Evolutionary conservation across 1,284 basidiomycete species (phyloP).

Genomic region (Polyporus tsugae): DNA sequence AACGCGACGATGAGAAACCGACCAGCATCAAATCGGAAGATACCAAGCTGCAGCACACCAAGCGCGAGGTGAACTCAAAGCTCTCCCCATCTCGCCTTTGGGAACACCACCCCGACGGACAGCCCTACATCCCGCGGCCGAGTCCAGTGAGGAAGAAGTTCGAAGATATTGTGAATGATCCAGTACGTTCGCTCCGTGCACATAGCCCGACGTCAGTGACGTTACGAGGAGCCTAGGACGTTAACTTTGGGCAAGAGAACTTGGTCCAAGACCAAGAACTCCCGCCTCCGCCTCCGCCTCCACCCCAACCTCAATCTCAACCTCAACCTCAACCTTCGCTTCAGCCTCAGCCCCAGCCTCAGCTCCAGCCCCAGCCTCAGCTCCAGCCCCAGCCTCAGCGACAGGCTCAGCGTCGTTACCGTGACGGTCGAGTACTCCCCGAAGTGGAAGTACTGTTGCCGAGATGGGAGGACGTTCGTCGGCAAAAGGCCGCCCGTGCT

Average conservation of each 20-base stretch:
- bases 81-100: not conserved
- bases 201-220: not conserved
- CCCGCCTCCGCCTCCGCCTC: not conserved
- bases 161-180: not conserved
- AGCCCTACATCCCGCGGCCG: not conserved
- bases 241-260: not conserved
- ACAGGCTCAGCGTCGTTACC: not conserved
- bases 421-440: slow-evolving; percentile 1
- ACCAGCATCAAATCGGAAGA: not conserved
- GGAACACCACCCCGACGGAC: not conserved
- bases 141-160: not conserved
- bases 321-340: too few relatives aligned
- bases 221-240: not conserved
- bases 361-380: not conserved
- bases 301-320: not conserved
- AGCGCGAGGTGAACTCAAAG: not conserved
- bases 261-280: not conserved
- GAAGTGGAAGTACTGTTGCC: slow-evolving; percentile 9
- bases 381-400: not conserved
- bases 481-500: not conserved
- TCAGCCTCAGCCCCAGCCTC: not conserved
- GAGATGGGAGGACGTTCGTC: slow-evolving; percentile 5
- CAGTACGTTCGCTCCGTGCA: not conserved
- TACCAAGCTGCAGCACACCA: not conserved
- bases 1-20: not conserved